phyloP scores from a whole-genome alignment of 208 protist species.

The Crithidia acanthocephali region DNA sequence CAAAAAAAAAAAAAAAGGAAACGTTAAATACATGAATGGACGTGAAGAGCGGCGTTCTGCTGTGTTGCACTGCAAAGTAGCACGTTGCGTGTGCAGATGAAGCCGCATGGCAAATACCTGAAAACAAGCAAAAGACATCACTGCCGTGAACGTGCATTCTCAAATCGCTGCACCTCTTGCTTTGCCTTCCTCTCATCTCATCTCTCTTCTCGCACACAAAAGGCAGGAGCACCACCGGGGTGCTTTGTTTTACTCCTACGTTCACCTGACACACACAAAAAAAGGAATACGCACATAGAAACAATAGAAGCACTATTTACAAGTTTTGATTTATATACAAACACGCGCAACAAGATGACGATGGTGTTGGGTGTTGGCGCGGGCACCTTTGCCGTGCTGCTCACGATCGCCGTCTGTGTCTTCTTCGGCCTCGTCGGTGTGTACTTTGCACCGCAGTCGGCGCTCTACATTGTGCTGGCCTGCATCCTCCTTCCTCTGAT shows the following conservation, averaged over 20 bases:
- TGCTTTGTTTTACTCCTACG: no score
- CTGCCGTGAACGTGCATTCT: no score
- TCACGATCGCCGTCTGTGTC: slow-evolving; percentile 57
- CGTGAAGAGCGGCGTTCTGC: no score
- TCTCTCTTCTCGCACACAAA: background rate
- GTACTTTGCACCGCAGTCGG: slow-evolving; percentile 49
- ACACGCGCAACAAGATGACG: background rate
- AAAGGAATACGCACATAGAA: background rate
- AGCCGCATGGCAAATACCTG: no score
- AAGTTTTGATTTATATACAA: background rate
- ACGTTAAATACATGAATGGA: no score
- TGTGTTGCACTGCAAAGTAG: no score
- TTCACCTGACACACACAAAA: background rate
- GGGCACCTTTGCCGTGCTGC: slow-evolving; percentile 76
- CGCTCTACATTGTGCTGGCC: slow-evolving; percentile 55
- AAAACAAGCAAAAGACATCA: no score
- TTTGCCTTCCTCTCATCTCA: background rate
- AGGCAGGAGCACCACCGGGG: no score
- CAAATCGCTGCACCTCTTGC: background rate
- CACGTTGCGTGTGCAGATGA: no score
- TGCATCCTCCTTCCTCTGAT: slow-evolving; percentile 67
- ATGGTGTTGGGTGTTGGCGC: slow-evolving; percentile 77
- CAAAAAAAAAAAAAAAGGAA: no score
- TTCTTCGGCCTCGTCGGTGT: slow-evolving; percentile 48
- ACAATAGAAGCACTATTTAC: background rate